A percentile compares a stretch with the other conserved stretches of the same genome.
Evolutionary conservation across 75 land plant species (phyloP).

Genomic region (Chamaecyparis obtusa): DNA sequence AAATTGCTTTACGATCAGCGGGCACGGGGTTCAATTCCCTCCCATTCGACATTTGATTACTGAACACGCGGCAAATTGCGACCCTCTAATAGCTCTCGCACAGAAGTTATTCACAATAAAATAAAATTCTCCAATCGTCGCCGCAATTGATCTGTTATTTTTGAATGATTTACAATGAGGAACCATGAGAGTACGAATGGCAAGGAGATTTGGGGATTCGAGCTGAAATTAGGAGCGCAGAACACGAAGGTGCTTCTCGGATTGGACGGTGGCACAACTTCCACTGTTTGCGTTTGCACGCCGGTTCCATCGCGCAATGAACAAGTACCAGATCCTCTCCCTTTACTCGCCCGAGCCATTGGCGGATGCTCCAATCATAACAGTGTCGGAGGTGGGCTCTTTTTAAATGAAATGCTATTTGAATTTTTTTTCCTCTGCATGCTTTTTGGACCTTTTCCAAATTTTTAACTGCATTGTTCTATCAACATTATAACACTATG

Average conservation of each 20-base stretch:
- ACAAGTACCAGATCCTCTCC: slow-evolving; percentile 15
- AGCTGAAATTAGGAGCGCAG: neutral
- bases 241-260: slow-evolving; percentile 28
- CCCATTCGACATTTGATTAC: neutral
- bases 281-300: slow-evolving; percentile 47
- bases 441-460: neutral
- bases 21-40: neutral
- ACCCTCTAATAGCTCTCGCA: neutral
- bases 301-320: slow-evolving; percentile 13
- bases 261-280: slow-evolving; percentile 48
- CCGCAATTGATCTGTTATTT: neutral
- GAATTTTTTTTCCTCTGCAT: neutral
- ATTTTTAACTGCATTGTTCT: neutral
- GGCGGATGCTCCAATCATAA: slow-evolving; percentile 42
- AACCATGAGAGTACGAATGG: neutral
- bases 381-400: slow-evolving; percentile 35
- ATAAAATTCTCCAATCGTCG: neutral
- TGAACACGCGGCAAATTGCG: neutral
- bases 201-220: slow-evolving; percentile 20
- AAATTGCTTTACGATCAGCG: neutral
- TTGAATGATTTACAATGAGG: slow-evolving; percentile 6
- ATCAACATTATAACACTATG: neutral
- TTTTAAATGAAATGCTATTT: neutral
- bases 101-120: neutral
- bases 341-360: slow-evolving; percentile 27